Evolutionary conservation across 2,329 filamentous ascomycete genomes (phyloP).

Genomic region (Fusarium ramigenum): DNA sequence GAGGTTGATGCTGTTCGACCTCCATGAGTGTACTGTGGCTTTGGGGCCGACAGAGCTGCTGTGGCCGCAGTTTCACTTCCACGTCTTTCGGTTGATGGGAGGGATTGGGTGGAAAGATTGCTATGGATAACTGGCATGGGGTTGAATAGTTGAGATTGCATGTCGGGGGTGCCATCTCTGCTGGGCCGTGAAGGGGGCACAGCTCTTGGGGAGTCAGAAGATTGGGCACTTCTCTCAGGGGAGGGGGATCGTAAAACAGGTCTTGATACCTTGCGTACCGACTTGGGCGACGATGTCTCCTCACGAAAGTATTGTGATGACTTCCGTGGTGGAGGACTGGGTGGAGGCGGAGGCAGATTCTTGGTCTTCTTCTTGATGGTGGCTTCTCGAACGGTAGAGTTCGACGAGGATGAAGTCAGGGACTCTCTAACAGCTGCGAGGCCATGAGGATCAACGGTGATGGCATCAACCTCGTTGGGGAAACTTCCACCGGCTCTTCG

Average conservation of each 20-base stretch:
- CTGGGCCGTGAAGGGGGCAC: slow-evolving; percentile 70
- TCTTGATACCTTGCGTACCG: slow-evolving; percentile 45
- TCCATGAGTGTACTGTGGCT: slow-evolving; percentile 45
- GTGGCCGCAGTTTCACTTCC: slow-evolving; percentile 52
- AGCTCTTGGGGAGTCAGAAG: slow-evolving; percentile 45
- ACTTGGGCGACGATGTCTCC: slow-evolving; percentile 52
- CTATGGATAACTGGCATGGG: slow-evolving; percentile 68
- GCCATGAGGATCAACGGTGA: slow-evolving; percentile 61
- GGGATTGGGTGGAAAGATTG: slow-evolving; percentile 63
- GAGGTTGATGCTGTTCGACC: slow-evolving; percentile 47
- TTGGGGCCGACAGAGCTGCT: slow-evolving; percentile 48
- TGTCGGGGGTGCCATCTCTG: slow-evolving; percentile 71
- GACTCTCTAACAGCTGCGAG: slow-evolving; percentile 75
- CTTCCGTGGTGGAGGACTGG: slow-evolving; percentile 70
- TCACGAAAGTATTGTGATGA: slow-evolving; percentile 66
- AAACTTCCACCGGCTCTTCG: slow-evolving; percentile 65
- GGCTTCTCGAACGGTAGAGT: slow-evolving; percentile 70
- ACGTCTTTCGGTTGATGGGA: slow-evolving; percentile 55
- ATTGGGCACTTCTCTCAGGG: slow-evolving; percentile 43
- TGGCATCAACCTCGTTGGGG: slow-evolving; percentile 59
- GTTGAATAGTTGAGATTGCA: slow-evolving; percentile 65
- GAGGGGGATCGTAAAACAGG: slow-evolving; percentile 47
- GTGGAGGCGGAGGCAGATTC: slow-evolving; percentile 59
- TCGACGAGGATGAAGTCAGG: slow-evolving; percentile 76
- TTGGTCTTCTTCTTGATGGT: slow-evolving; percentile 55